Evolutionary conservation across 495 filamentous ascomycete genomes (phyloP).

Genomic region (Penicillium macrosclerotiorum): DNA sequence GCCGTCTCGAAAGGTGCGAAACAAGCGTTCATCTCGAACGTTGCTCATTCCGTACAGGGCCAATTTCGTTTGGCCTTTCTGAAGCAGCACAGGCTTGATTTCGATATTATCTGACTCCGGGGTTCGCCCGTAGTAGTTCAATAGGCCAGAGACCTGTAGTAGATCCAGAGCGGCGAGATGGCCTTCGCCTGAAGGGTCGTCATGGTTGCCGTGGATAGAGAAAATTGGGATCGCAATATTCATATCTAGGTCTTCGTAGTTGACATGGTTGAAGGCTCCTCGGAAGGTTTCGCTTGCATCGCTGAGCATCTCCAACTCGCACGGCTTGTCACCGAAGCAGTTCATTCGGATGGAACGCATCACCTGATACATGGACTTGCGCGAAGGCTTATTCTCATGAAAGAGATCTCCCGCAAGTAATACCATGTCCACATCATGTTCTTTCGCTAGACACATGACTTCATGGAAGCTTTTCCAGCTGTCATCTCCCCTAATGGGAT

Average conservation of each 20-base stretch:
- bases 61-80: slow-evolving; percentile 92
- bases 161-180: slow-evolving; percentile 87
- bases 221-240: slow-evolving; percentile 98
- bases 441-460: slow-evolving; percentile 85
- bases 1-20: slow-evolving; percentile 87
- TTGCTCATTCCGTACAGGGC: slow-evolving; percentile 97
- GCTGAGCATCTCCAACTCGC: slow-evolving; percentile 91
- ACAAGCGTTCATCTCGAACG: slow-evolving; percentile 90
- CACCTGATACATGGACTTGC: slow-evolving; percentile 94
- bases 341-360: slow-evolving; percentile 91
- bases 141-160: slow-evolving; percentile 81
- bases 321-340: slow-evolving; percentile 91
- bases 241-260: slow-evolving; percentile 97
- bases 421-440: slow-evolving; percentile 93
- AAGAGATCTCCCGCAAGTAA: slow-evolving; percentile 93
- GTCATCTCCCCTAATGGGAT: slow-evolving; percentile 89
- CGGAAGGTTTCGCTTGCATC: slow-evolving; percentile 88
- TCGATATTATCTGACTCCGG: slow-evolving; percentile 90
- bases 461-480: slow-evolving; percentile 97
- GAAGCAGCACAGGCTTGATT: slow-evolving; percentile 85
- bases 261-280: slow-evolving; percentile 83
- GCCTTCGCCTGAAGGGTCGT: slow-evolving; percentile 93
- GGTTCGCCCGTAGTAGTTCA: slow-evolving; percentile 95
- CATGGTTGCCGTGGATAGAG: slow-evolving; percentile 98
- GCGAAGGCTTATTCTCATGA: slow-evolving; percentile 97